Conservation (phyloP, 441 rosid genomes). For the Caryocar brasiliense region DNA sequence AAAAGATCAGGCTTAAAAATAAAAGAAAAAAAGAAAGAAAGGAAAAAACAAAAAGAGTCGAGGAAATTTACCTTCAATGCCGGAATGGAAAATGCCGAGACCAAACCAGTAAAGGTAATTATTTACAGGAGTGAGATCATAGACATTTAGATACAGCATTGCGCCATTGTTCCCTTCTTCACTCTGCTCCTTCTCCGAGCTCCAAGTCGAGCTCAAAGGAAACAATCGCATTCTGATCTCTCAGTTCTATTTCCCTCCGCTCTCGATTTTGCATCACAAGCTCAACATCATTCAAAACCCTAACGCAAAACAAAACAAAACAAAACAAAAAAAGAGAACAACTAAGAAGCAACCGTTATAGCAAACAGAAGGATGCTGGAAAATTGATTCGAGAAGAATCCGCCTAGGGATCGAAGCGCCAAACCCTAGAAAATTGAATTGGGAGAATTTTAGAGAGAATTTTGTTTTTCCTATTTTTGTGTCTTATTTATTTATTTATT, state of each 20-base stretch:
- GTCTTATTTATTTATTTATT: too few relatives aligned
- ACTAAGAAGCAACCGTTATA: too few relatives aligned
- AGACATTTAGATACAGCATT: slow-evolving; percentile 70
- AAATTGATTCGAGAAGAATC: too few relatives aligned
- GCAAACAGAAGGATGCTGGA: too few relatives aligned
- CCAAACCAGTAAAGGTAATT: slow-evolving; percentile 89
- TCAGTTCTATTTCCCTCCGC: slow-evolving; percentile 4
- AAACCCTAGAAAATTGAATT: too few relatives aligned
- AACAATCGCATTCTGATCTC: slow-evolving; percentile 54
- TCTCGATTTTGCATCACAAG: slow-evolving; percentile 20
- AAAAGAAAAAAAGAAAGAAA: neutral
- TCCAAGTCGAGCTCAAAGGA: slow-evolving; percentile 42
- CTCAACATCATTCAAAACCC: slow-evolving; percentile 23
- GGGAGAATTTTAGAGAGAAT: too few relatives aligned
- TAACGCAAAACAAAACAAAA: neutral
- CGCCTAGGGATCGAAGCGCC: too few relatives aligned
- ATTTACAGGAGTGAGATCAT: slow-evolving; percentile 87
- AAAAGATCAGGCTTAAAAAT: too few relatives aligned
- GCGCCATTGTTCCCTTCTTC: slow-evolving; percentile 26
- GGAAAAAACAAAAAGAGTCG: neutral
- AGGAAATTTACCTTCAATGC: slow-evolving; percentile 57
- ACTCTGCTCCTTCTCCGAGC: slow-evolving; percentile 33
- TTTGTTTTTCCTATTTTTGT: too few relatives aligned
- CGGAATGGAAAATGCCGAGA: slow-evolving; percentile 89
- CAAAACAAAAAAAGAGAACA: neutral